Base-by-base conservation (phyloP, 2,329 filamentous ascomycete species). In the Neonectria sp. region DNA sequence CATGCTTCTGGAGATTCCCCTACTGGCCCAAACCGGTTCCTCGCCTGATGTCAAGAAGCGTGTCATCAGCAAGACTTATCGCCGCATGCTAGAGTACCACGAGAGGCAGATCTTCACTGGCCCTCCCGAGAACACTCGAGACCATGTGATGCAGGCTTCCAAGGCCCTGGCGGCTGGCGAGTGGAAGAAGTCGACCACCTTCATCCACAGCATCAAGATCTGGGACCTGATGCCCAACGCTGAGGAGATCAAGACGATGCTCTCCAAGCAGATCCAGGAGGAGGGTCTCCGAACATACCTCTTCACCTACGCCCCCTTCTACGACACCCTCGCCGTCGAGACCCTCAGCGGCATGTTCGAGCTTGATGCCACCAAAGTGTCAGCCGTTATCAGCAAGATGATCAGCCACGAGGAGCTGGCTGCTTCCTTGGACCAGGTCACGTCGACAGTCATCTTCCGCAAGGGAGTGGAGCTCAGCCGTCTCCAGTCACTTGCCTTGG, bases 61-160 rank as follows among this genome's bases (percentile, higher is more conserved):
- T 70, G 90, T 98, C 78, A 98, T 99, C 82, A 98, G 95, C 88
- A 99, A 99, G 90, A 98, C 96, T 3, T 99, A 98, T 89, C 93
- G 96, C 76, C 94, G 96, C 74, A 97, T 99, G 93, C 90, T 99
- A 74, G 97, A 99, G 84, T 99, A 99, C 86, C 96, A 98, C 82
- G 96, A 99, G 89, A 92, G 96, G 77, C 96, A 99, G 82, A 97
- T 99, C 81, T 99, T 99, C 87, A 98, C 95, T 29, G 96, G 96
- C 1, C 96, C 96, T 12, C 95, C 96, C 1, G 96, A 99, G 88
- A 99, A 99, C 87, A 99, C 97, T 31, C 93, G 96, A 75, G 96
- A 99, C 83, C 96, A 98, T 79, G 95, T 99, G 78, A 98, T 99
- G 94, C 97, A 98, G 86, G 95, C 95, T 15, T 97, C 96, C 68